phyloP scores from a whole-genome alignment of 2,329 filamentous ascomycete genomes.

The Thyridium curvatum region DNA sequence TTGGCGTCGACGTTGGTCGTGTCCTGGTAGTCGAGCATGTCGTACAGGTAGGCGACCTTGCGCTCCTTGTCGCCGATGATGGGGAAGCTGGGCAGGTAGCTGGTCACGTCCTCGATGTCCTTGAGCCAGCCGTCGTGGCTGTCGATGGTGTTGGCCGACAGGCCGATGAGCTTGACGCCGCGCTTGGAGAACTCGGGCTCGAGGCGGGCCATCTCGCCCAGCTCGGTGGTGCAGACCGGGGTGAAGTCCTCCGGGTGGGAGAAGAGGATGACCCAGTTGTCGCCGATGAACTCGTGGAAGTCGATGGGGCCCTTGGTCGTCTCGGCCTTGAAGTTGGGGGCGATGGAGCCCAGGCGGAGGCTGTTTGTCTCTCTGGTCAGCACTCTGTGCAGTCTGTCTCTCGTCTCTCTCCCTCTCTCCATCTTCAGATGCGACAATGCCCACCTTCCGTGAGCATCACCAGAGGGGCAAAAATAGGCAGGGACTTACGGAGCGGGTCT shows the following conservation, averaged over 20 bases:
- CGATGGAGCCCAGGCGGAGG: slow-evolving; percentile 59
- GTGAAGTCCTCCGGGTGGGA: slow-evolving; percentile 88
- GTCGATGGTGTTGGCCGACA: slow-evolving; percentile 79
- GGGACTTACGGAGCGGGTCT: slow-evolving; percentile 24
- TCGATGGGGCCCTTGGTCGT: slow-evolving; percentile 73
- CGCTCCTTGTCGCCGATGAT: slow-evolving; percentile 77
- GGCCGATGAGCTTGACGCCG: slow-evolving; percentile 83
- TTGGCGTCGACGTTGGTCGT: slow-evolving; percentile 74
- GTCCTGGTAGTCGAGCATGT: slow-evolving; percentile 81
- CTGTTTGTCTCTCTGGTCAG: slow-evolving; percentile 21
- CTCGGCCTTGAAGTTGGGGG: slow-evolving; percentile 79
- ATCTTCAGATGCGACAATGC: too few relatives aligned
- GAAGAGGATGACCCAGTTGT: slow-evolving; percentile 78
- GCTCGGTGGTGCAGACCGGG: slow-evolving; percentile 88
- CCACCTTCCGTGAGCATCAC: too few relatives aligned
- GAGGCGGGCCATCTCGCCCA: slow-evolving; percentile 86
- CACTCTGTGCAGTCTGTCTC: neutral
- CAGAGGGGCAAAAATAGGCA: neutral
- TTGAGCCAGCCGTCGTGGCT: slow-evolving; percentile 86
- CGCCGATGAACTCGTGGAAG: slow-evolving; percentile 75
- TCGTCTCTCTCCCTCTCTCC: too few relatives aligned
- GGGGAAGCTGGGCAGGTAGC: slow-evolving; percentile 65
- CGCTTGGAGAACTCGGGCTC: slow-evolving; percentile 83
- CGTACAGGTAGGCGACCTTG: slow-evolving; percentile 69
- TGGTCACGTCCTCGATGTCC: slow-evolving; percentile 76